These are phyloP conservation scores for Phytophthora megakarya DNA, from an alignment of 352 stramenopile species.

Conservation along the genomic window DNA sequence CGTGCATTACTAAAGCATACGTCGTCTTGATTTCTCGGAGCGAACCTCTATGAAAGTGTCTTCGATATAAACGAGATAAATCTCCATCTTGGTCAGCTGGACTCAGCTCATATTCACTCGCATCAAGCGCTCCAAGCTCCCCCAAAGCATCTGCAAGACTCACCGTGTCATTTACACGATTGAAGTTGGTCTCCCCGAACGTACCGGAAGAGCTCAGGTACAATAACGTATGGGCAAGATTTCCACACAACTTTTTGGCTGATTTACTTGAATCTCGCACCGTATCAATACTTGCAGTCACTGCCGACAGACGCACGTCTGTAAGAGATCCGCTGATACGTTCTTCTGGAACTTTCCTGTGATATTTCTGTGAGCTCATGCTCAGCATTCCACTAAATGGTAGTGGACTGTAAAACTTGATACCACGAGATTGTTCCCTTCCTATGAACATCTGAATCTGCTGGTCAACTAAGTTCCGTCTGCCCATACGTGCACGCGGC, in stretches of 20 bases:
- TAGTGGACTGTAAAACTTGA: constrained; percentile 61
- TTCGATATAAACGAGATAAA: constrained; percentile 58
- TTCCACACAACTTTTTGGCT: constrained; percentile 34
- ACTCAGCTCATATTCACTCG: constrained; percentile 65
- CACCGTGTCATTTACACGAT: constrained; percentile 15
- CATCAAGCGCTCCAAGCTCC: constrained; percentile 66
- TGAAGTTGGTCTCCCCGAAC: constrained; percentile 13
- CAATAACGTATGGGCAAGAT: constrained; percentile 61
- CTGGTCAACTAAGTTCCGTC: constrained; percentile 34
- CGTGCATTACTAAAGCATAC: constrained; percentile 62
- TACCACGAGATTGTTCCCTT: constrained; percentile 44
- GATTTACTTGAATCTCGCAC: constrained; percentile 29
- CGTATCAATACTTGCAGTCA: constrained; percentile 36
- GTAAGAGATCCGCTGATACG: constrained; percentile 2
- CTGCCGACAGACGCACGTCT: constrained; percentile 33
- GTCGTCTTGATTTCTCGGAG: constrained; percentile 55
- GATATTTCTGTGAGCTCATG: neutral
- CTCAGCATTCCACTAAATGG: constrained; percentile 9
- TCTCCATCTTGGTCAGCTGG: constrained; percentile 50
- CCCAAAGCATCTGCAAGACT: constrained; percentile 68
- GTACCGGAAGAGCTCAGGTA: constrained; percentile 46
- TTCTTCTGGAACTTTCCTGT: neutral
- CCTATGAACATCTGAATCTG: constrained; percentile 72
- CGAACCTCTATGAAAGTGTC: constrained; percentile 60
- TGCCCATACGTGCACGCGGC: neutral